Evolutionary conservation across 495 filamentous ascomycete species (phyloP), one percentile per base, ranked within the genome.

Genomic region (Trichoderma orchidacearum): DNA sequence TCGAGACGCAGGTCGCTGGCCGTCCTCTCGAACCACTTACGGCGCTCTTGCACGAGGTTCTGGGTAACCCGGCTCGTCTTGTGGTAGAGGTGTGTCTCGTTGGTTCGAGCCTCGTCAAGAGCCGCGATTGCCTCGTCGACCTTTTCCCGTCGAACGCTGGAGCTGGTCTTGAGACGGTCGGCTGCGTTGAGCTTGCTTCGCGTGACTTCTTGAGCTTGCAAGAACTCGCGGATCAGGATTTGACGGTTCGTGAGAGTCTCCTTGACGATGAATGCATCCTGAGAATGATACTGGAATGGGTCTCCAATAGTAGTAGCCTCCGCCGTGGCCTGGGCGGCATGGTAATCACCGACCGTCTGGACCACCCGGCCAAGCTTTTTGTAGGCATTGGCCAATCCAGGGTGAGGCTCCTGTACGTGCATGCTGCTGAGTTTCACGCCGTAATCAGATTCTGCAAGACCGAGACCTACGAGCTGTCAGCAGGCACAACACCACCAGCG

Each of bases 221-320:
- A 67, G 45, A 96, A 80, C 60, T 99, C 94, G 51, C 94, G 89
- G 30, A 96, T 85, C n/a, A 99, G 79, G 64, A 99, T 95, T 69
- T 99, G 94, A 3, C 94, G 85, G 72, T 99, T 99, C 18, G 94
- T 99, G 60, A 99, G 80, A 23, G 92, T 96, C 65, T 99, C 94
- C 70, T 99, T 99, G 61, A 99, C 94, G 64, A 97, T 95, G 66
- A 97, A 93, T 25, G 94, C 89, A 65, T 99, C 93, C 13, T 85
- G 84, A 27, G 90, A 96, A 70, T 99, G 91, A 66, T 99, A 97
- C 59, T 87, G 85, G 54, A 99, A 80, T 6, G 94, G 90, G 63
- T 97, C 94, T 50, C 88, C 89, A 48, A 99, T 78, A 0, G 92
- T 96, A 1, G 92, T 95, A 6, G 94, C 94, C 70, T 99, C 94